Conservation (phyloP, 2,329 filamentous ascomycete species). For the Dissoconium aciculare region DNA sequence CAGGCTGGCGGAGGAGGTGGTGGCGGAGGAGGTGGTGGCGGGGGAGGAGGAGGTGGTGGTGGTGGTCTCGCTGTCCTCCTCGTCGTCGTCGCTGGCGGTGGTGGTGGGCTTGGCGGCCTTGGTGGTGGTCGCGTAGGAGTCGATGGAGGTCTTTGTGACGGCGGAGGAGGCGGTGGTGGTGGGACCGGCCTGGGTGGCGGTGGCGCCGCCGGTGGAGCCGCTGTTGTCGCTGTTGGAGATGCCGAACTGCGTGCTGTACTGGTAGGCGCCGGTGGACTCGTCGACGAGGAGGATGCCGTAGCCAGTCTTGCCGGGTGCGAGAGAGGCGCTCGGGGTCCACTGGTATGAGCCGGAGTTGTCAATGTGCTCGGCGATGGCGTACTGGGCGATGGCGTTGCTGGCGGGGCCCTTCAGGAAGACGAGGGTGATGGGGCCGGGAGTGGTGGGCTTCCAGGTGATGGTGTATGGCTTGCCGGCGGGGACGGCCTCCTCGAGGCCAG, state of each 20-base stretch:
- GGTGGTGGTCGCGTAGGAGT: conserved; percentile 13
- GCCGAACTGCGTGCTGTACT: conserved; percentile 49
- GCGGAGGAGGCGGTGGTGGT: conserved; percentile 13
- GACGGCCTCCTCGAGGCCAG: conserved; percentile 38
- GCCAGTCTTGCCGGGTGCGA: conserved; percentile 30
- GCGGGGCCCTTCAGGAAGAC: conserved; percentile 45
- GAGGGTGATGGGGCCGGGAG: conserved; percentile 39
- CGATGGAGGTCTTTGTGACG: conserved; percentile 15
- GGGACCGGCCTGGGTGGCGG: conserved; percentile 15
- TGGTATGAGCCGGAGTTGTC: conserved; percentile 40
- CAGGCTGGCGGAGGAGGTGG: conserved; percentile 18
- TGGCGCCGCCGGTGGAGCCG: conserved; percentile 11
- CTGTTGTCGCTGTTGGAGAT: conserved; percentile 33
- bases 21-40: conserved; percentile 19
- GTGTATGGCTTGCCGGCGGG: conserved; percentile 41
- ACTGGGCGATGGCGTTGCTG: conserved; percentile 37
- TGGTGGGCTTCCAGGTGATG: conserved; percentile 43
- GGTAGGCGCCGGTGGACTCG: conserved; percentile 44
- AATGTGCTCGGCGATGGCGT: conserved; percentile 38
- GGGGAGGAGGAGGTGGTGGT: conserved; percentile 19
- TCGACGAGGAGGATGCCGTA: conserved; percentile 50
- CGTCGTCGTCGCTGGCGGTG: conserved; percentile 4
- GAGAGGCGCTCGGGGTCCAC: conserved; percentile 39
- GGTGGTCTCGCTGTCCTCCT: conserved; percentile 4
- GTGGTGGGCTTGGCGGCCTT: conserved; percentile 5